These are phyloP conservation scores for Diaporthe batatas DNA, from an alignment of 2,329 filamentous ascomycete genomes.

Conservation along the genomic window DNA sequence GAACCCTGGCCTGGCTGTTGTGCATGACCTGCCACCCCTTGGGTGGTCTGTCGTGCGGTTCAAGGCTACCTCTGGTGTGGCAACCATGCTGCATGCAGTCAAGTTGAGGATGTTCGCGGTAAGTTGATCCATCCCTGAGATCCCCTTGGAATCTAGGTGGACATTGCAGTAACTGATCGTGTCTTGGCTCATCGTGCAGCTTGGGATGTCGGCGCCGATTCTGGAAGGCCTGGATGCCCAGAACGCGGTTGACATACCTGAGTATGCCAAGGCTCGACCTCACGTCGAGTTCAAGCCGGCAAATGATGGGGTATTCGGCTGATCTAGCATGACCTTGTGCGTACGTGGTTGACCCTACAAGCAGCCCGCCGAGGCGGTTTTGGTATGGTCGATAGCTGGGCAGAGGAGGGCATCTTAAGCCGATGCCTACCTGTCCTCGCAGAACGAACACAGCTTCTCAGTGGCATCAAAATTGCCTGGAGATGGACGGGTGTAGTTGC, in stretches of 20 bases:
- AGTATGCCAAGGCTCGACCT: conserved; percentile 35
- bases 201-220: conserved; percentile 34
- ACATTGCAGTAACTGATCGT: not conserved
- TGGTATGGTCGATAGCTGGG: too few species aligned
- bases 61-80: conserved; percentile 35
- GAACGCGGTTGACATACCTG: conserved; percentile 29
- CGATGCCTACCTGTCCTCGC: too few species aligned
- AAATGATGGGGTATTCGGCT: conserved; percentile 42
- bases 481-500: too few species aligned
- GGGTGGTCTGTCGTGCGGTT: conserved; percentile 43
- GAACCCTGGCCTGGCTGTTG: conserved; percentile 37
- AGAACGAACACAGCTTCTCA: too few species aligned
- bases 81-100: conserved; percentile 42
- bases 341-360: not conserved
- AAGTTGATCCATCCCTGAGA: not conserved
- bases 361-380: not conserved
- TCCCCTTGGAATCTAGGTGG: not conserved
- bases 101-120: conserved; percentile 43
- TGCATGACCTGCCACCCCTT: conserved; percentile 42
- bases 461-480: too few species aligned
- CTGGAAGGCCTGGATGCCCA: conserved; percentile 28
- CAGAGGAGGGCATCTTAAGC: too few species aligned
- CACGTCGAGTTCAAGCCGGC: conserved; percentile 43
- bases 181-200: not conserved
- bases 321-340: not conserved